Conservation (phyloP, 176 grass and related monocot species). For the Oryza nivara region DNA sequence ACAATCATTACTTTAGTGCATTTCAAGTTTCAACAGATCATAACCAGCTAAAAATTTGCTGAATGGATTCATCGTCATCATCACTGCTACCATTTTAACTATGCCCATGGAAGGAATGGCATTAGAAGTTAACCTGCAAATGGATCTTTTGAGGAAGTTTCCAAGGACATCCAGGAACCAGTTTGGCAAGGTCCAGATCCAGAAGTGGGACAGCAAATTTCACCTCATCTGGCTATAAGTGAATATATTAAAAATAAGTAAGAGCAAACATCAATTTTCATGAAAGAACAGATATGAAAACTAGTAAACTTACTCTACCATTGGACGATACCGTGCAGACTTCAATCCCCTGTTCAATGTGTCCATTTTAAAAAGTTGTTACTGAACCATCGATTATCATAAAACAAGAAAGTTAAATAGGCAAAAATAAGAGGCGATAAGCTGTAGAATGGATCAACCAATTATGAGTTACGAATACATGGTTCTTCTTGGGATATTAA, state of each 20-base stretch:
- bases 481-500: conserved; percentile 22
- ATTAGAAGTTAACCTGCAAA: conserved; percentile 64
- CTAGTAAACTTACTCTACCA: conserved; percentile 57
- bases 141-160: conserved; percentile 84
- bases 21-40: conserved; percentile 9
- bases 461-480: neutral
- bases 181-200: conserved; percentile 72
- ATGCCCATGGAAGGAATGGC: neutral
- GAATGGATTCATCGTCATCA: conserved; percentile 13
- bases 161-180: conserved; percentile 85
- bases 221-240: conserved; percentile 72
- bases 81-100: conserved; percentile 16
- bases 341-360: conserved; percentile 44
- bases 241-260: conserved; percentile 28
- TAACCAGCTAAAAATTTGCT: conserved; percentile 21
- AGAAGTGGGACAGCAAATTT: conserved; percentile 95
- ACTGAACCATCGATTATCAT: conserved; percentile 12
- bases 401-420: neutral
- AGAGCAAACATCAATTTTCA: conserved; percentile 23
- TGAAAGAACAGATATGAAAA: conserved; percentile 8
- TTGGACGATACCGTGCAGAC: conserved; percentile 39
- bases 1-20: neutral
- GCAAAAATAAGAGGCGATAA: conserved; percentile 30
- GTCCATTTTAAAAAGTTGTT: neutral
- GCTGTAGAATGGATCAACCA: neutral